phyloP scores from a whole-genome alignment of 257 asterid species.

The Solanum bulbocastanum region DNA sequence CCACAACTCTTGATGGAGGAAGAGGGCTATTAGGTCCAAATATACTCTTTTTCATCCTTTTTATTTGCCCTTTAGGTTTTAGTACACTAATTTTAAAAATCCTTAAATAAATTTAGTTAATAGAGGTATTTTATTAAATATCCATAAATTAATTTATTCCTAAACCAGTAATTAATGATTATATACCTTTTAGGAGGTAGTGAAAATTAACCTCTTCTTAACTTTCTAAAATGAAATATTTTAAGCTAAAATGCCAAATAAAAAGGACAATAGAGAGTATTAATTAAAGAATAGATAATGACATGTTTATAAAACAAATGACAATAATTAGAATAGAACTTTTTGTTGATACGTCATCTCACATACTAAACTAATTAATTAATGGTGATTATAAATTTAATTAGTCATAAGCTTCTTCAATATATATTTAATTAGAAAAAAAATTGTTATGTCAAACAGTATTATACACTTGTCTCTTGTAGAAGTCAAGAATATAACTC shows the following conservation, averaged over 20 bases:
- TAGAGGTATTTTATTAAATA: background rate
- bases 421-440: constrained; percentile 1
- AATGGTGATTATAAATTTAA: background rate
- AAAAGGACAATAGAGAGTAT: background rate
- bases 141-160: background rate
- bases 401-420: constrained; percentile 12
- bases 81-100: too few relatives aligned
- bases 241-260: background rate
- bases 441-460: constrained; percentile 11
- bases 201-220: background rate
- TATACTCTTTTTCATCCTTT: background rate
- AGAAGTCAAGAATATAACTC: constrained; percentile 22
- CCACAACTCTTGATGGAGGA: background rate
- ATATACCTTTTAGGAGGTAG: background rate
- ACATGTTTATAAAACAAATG: constrained; percentile 18
- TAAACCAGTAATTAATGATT: background rate
- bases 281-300: background rate
- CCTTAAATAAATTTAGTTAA: background rate
- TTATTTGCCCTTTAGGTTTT: background rate
- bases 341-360: background rate
- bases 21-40: background rate
- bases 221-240: background rate
- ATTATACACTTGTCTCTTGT: constrained; percentile 4
- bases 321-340: background rate
- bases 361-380: background rate